Conservation (phyloP, 1,284 basidiomycete genomes). For the Tausonia pullulans region DNA sequence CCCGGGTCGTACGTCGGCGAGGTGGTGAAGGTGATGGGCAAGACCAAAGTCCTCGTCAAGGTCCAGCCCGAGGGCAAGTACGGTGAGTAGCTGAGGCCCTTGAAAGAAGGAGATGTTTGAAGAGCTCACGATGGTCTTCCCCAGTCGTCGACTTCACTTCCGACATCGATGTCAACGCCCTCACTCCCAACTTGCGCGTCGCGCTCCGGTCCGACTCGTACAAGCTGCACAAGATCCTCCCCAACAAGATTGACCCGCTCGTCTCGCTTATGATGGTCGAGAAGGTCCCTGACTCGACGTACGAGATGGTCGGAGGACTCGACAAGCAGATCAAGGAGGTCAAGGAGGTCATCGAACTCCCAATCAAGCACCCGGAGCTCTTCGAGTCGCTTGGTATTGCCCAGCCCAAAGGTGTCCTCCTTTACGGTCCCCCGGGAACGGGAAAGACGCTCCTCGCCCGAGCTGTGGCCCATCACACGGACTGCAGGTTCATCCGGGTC, state of each 20-base stretch:
- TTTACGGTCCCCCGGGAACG: constrained; percentile 94
- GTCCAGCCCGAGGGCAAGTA: constrained; percentile 99
- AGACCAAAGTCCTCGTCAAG: constrained; percentile 97
- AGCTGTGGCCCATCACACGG: constrained; percentile 94
- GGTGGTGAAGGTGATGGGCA: constrained; percentile 97
- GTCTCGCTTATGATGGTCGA: constrained; percentile 99
- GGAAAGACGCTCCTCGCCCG: constrained; percentile 90
- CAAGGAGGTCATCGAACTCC: constrained; percentile 97
- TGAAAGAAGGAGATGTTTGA: neutral
- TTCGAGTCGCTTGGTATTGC: constrained; percentile 95
- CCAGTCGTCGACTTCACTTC: constrained; percentile 86
- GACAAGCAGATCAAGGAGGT: constrained; percentile 99
- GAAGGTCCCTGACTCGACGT: constrained; percentile 97
- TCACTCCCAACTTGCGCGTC: constrained; percentile 82
- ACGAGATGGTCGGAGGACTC: constrained; percentile 98
- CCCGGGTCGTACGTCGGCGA: constrained; percentile 97
- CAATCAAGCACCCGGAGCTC: constrained; percentile 95
- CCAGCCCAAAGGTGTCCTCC: constrained; percentile 90
- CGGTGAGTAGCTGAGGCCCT: constrained; percentile 43
- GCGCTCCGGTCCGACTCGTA: constrained; percentile 94
- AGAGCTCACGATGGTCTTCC: too few species aligned
- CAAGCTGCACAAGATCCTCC: constrained; percentile 84
- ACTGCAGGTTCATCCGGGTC: constrained; percentile 96
- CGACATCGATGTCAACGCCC: constrained; percentile 68
- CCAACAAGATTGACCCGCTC: constrained; percentile 90